Conservation (phyloP, 495 filamentous ascomycete genomes). For the Penicillium subrubescens region DNA sequence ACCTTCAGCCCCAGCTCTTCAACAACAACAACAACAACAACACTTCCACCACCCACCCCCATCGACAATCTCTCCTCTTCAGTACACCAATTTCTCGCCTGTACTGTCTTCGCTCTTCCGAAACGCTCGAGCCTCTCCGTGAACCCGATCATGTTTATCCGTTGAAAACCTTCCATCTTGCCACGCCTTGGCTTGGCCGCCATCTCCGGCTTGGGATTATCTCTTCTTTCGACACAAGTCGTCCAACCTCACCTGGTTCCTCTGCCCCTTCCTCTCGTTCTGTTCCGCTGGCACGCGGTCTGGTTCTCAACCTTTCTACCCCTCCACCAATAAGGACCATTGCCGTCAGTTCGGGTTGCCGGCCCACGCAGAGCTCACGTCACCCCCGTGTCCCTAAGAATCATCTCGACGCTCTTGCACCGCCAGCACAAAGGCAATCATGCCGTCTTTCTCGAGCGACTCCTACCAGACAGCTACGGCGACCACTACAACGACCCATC, state of each 20-base stretch:
- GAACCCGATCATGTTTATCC: slow-evolving; percentile 20
- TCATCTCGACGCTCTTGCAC: not conserved
- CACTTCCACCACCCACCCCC: not conserved
- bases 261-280: slow-evolving; percentile 14
- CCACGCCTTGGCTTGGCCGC: slow-evolving; percentile 14
- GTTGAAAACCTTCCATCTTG: slow-evolving; percentile 20
- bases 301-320: slow-evolving; percentile 23
- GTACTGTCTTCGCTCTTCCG: not conserved
- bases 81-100: slow-evolving; percentile 10
- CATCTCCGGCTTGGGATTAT: not conserved
- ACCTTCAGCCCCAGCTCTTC: not conserved
- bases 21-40: not conserved
- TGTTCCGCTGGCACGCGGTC: slow-evolving; percentile 21
- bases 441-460: slow-evolving; percentile 50
- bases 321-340: slow-evolving; percentile 29
- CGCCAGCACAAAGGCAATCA: slow-evolving; percentile 17
- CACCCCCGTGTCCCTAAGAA: slow-evolving; percentile 23
- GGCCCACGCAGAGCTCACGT: slow-evolving; percentile 41
- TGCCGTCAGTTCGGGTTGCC: slow-evolving; percentile 30
- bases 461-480: slow-evolving; percentile 33
- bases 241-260: slow-evolving; percentile 2
- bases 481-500: slow-evolving; percentile 38
- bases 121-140: slow-evolving; percentile 6
- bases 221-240: slow-evolving; percentile 4
- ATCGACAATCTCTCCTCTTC: slow-evolving; percentile 6